phyloP scores from a whole-genome alignment of 305 asterid species.

The Rubia tinctorum region DNA sequence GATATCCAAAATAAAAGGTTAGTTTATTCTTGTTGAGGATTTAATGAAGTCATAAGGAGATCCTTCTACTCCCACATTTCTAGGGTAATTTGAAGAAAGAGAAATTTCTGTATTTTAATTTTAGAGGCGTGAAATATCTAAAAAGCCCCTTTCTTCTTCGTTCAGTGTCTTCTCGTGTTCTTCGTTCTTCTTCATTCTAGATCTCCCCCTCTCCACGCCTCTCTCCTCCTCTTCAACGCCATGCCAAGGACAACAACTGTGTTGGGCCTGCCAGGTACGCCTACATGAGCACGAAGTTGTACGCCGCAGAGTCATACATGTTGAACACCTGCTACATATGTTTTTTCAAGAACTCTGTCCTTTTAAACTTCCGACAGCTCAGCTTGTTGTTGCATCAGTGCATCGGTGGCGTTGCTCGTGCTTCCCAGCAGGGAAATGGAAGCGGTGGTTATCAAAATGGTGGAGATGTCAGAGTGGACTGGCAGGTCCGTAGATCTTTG shows the following conservation, averaged over 20 bases:
- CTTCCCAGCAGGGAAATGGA: conserved; percentile 1
- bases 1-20: no score
- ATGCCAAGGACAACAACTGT: conserved; percentile 11
- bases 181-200: no score
- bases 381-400: background rate
- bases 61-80: no score
- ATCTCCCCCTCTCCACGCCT: no score
- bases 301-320: conserved; percentile 56
- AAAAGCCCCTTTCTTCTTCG: no score
- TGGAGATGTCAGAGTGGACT: conserved; percentile 27
- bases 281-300: conserved; percentile 62
- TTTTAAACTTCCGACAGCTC: conserved; percentile 4
- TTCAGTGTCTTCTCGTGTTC: no score
- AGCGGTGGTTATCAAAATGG: background rate
- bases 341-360: conserved; percentile 27
- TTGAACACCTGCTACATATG: conserved; percentile 46
- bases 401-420: background rate
- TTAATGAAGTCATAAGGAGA: no score
- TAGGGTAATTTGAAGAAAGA: no score
- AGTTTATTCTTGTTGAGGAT: no score
- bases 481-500: conserved; percentile 50
- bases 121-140: no score
- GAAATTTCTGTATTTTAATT: no score
- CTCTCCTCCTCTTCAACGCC: no score
- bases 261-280: conserved; percentile 64